Conservation (phyloP, 208 protist genomes). For the Trypanosoma cruzi region DNA sequence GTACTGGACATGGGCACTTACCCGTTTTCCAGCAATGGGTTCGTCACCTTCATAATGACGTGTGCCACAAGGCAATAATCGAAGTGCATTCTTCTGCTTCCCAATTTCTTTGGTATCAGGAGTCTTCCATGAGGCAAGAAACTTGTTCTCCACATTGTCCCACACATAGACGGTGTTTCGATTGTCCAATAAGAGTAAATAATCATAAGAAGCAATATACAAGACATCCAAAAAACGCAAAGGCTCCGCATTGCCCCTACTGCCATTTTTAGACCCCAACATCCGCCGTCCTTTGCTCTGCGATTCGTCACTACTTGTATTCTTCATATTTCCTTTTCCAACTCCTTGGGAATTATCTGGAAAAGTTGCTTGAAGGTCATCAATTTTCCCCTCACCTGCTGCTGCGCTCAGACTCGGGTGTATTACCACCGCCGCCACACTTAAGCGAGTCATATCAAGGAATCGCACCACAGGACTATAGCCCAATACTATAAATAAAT, state of each 20-base stretch:
- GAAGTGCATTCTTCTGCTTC: constrained; percentile 20
- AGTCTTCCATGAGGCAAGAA: constrained; percentile 21
- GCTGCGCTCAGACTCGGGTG: constrained; percentile 20
- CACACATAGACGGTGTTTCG: constrained; percentile 48
- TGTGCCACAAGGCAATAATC: constrained; percentile 23
- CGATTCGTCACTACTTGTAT: not conserved
- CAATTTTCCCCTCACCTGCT: not conserved
- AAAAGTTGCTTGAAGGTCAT: not conserved
- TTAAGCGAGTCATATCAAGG: constrained; percentile 32
- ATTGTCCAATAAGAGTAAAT: constrained; percentile 47
- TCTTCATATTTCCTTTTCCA: not conserved
- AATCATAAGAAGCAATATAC: constrained; percentile 33
- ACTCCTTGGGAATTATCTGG: not conserved
- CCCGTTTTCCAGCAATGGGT: not conserved
- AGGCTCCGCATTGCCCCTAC: constrained; percentile 8
- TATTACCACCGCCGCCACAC: constrained; percentile 9
- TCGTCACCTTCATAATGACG: constrained; percentile 22
- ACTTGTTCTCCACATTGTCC: constrained; percentile 33
- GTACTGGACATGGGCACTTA: not conserved
- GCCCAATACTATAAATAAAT: constrained; percentile 32
- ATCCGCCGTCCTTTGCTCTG: not conserved
- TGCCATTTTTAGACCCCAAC: not conserved
- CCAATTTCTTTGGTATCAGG: constrained; percentile 12
- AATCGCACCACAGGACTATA: constrained; percentile 45
- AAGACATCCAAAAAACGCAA: constrained; percentile 47